Percentiles rank a stretch among this genome's conserved stretches.
Evolutionary conservation across 352 stramenopile species (phyloP).

Genomic region (Phytophthora chlamydospora): DNA sequence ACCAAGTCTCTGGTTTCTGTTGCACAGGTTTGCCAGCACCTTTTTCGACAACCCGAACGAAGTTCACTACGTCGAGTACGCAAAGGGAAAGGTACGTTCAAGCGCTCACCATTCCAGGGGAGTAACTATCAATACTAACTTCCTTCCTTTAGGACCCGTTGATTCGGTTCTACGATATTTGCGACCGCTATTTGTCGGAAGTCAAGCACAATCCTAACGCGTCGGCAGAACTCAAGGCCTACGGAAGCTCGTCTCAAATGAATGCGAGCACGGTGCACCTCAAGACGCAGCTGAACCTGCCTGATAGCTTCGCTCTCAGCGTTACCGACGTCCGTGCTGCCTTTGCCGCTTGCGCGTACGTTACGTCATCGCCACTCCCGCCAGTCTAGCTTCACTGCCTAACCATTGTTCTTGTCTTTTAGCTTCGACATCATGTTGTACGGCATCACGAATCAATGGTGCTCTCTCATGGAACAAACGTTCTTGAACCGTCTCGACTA

Average conservation of each 20-base stretch:
- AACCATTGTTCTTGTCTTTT: constrained; percentile 1
- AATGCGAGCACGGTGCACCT: constrained; percentile 35
- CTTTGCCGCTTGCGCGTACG: constrained; percentile 72
- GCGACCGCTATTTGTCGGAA: constrained; percentile 55
- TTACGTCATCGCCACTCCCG: not conserved
- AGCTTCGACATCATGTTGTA: constrained; percentile 77
- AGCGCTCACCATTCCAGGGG: not conserved
- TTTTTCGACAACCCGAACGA: constrained; percentile 67
- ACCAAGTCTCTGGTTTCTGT: not conserved
- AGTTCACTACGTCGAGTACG: constrained; percentile 58
- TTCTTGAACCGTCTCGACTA: constrained; percentile 65
- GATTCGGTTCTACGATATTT: constrained; percentile 76
- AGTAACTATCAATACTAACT: not conserved
- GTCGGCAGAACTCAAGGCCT: constrained; percentile 46
- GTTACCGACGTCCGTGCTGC: constrained; percentile 48
- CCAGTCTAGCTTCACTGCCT: not conserved
- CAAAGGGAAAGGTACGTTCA: constrained; percentile 48
- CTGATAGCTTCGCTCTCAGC: constrained; percentile 34
- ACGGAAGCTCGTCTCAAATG: constrained; percentile 43
- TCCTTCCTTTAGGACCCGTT: constrained; percentile 45
- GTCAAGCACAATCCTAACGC: constrained; percentile 64
- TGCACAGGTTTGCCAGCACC: constrained; percentile 50
- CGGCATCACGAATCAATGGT: constrained; percentile 59
- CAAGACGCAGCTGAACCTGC: constrained; percentile 46
- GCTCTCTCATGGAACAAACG: constrained; percentile 51